These are phyloP conservation scores for Quercus dentata DNA, from an alignment of 306 rosid genomes.

Conservation along the genomic window DNA sequence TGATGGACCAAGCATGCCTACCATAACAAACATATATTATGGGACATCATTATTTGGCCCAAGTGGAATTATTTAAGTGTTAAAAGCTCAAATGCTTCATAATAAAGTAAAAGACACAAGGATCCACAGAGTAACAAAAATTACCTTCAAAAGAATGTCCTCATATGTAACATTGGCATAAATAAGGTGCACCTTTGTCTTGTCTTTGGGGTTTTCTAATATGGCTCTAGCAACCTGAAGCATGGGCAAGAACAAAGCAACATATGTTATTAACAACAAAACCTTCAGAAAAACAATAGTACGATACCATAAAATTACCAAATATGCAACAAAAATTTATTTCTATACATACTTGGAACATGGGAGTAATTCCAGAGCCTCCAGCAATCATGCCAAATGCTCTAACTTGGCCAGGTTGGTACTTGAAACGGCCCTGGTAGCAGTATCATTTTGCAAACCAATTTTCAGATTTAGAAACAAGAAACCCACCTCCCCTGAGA, in stretches of 20 bases:
- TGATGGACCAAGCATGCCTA: background rate
- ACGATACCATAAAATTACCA: slow-evolving; percentile 6
- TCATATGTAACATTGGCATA: slow-evolving; percentile 86
- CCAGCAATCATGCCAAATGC: slow-evolving; percentile 99
- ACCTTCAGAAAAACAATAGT: background rate
- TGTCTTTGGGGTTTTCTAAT: slow-evolving; percentile 84
- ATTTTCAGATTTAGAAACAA: slow-evolving; percentile 7
- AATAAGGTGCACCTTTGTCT: slow-evolving; percentile 86
- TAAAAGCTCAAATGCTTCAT: background rate
- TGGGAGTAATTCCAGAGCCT: slow-evolving; percentile 99
- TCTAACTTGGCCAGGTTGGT: slow-evolving; percentile 81
- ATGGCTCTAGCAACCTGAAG: slow-evolving; percentile 90
- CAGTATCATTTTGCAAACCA: slow-evolving; percentile 13
- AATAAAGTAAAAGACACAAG: background rate
- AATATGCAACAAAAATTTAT: background rate
- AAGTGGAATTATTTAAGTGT: background rate
- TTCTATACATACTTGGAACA: slow-evolving; percentile 75
- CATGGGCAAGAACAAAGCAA: slow-evolving; percentile 6
- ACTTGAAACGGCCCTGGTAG: slow-evolving; percentile 92
- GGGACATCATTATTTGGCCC: slow-evolving; percentile 5
- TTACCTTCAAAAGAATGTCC: slow-evolving; percentile 93
- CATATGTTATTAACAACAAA: background rate
- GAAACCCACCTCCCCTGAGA: background rate
- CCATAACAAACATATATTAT: background rate
- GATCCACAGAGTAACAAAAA: background rate